These are phyloP conservation scores for Candida piceae DNA, from an alignment of 805 yeast species.

Conservation along the genomic window DNA sequence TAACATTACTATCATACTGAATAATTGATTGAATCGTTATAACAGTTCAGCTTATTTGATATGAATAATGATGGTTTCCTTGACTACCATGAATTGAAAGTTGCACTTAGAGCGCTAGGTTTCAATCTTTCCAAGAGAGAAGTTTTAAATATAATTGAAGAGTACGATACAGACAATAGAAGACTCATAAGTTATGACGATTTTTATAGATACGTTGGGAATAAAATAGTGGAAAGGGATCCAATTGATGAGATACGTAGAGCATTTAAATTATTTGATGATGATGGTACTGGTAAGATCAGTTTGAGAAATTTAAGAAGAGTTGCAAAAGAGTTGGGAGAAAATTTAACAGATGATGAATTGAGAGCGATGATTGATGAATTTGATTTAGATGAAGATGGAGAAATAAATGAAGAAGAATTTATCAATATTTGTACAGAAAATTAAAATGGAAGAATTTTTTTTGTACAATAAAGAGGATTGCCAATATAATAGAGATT, in stretches of 20 bases:
- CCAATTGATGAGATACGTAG: constrained; percentile 88
- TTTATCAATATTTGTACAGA: constrained; percentile 86
- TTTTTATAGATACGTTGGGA: constrained; percentile 76
- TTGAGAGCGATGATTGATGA: constrained; percentile 96
- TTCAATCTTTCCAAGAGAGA: constrained; percentile 77
- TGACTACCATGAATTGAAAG: constrained; percentile 91
- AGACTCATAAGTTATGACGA: constrained; percentile 74
- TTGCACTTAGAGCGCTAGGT: constrained; percentile 90
- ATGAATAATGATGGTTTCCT: constrained; percentile 86
- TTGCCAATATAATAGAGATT: background rate
- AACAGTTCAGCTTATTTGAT: constrained; percentile 75
- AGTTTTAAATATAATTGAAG: constrained; percentile 70
- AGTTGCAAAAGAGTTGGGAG: constrained; percentile 91
- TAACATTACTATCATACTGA: constrained; percentile 11
- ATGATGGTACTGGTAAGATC: constrained; percentile 82
- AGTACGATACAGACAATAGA: constrained; percentile 73
- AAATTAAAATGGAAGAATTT: constrained; percentile 29
- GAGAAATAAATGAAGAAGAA: constrained; percentile 88
- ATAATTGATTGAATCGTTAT: too few species aligned
- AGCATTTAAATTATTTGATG: constrained; percentile 87
- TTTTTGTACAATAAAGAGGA: background rate
- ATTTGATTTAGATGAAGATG: constrained; percentile 94
- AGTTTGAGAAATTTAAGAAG: constrained; percentile 75
- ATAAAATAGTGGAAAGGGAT: constrained; percentile 78
- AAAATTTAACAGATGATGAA: constrained; percentile 87